phyloP scores from a whole-genome alignment of 2,329 filamentous ascomycete genomes.

The Aspergillus caelatus region DNA sequence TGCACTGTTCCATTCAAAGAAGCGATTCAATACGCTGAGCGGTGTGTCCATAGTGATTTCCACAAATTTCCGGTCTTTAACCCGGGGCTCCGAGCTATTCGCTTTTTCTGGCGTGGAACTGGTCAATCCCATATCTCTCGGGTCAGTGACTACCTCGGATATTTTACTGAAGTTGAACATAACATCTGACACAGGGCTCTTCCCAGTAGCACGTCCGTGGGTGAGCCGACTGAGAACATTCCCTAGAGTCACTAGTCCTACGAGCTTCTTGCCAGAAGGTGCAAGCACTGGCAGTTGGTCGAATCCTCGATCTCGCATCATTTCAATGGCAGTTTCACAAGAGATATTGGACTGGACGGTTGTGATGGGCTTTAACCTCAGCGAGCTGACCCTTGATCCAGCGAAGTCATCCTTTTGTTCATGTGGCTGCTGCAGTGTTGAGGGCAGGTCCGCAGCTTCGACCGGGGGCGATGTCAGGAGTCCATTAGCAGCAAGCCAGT shows the following conservation, averaged over 20 bases:
- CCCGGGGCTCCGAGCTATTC: slow-evolving; percentile 40
- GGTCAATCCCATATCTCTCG: slow-evolving; percentile 61
- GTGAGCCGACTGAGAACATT: slow-evolving; percentile 92
- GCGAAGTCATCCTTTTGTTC: slow-evolving; percentile 68
- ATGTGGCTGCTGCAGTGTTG: slow-evolving; percentile 35
- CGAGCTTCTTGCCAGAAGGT: slow-evolving; percentile 69
- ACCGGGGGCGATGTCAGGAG: slow-evolving; percentile 69
- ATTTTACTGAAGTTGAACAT: slow-evolving; percentile 96
- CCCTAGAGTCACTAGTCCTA: slow-evolving; percentile 90
- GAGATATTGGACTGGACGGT: slow-evolving; percentile 72
- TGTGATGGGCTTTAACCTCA: slow-evolving; percentile 91
- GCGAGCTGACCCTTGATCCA: slow-evolving; percentile 75
- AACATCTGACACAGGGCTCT: slow-evolving; percentile 77
- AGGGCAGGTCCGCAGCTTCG: slow-evolving; percentile 37
- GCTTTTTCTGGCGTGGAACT: slow-evolving; percentile 19
- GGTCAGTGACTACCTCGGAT: slow-evolving; percentile 88
- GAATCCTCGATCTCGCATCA: slow-evolving; percentile 97
- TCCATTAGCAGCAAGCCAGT: slow-evolving; percentile 97
- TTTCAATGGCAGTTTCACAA: slow-evolving; percentile 89
- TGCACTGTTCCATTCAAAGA: slow-evolving; percentile 98
- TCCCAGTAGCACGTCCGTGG: slow-evolving; percentile 73
- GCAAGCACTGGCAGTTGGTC: slow-evolving; percentile 93
- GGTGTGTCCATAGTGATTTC: slow-evolving; percentile 93
- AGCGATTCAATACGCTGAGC: slow-evolving; percentile 79
- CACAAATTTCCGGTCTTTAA: slow-evolving; percentile 72